Evolutionary conservation across 805 yeast species (phyloP).

Genomic region (Wickerhamiella australiensis): DNA sequence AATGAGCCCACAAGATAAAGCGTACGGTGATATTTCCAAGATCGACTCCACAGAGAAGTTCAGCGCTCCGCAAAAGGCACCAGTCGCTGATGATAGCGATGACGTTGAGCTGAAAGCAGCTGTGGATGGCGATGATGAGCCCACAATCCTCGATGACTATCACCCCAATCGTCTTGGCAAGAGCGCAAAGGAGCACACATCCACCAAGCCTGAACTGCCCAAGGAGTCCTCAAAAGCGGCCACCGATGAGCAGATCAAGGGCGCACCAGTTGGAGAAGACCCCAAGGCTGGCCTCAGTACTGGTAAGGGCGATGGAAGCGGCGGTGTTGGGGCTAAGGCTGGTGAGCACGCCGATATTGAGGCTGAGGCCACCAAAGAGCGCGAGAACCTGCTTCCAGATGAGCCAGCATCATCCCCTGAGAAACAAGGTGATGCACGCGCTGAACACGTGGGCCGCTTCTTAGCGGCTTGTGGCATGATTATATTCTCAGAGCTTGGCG

Average conservation of each 20-base stretch:
- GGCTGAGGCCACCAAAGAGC: constrained; percentile 2
- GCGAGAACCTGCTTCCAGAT: neutral
- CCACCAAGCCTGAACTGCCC: constrained; percentile 10
- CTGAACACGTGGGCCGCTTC: constrained; percentile 29
- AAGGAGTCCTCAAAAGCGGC: constrained; percentile 9
- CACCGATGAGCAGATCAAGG: constrained; percentile 5
- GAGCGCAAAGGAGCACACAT: constrained; percentile 6
- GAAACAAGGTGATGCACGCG: neutral
- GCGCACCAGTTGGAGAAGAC: neutral
- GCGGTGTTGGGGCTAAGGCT: constrained; percentile 14
- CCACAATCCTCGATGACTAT: constrained; percentile 29
- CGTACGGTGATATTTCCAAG: constrained; percentile 19
- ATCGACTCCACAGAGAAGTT: constrained; percentile 23
- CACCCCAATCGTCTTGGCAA: constrained; percentile 29
- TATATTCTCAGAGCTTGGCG: constrained; percentile 90
- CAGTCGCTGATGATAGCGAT: constrained; percentile 13
- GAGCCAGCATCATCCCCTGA: neutral
- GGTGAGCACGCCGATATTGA: constrained; percentile 2
- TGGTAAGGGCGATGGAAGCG: constrained; percentile 13
- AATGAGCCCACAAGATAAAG: constrained; percentile 28
- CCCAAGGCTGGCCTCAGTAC: constrained; percentile 13
- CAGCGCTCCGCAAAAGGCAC: constrained; percentile 22
- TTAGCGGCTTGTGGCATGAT: constrained; percentile 83
- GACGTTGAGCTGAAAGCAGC: neutral
- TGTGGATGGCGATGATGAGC: constrained; percentile 19